Conservation (phyloP, 2,329 filamentous ascomycete genomes). For the Aureobasidium pullulans region DNA sequence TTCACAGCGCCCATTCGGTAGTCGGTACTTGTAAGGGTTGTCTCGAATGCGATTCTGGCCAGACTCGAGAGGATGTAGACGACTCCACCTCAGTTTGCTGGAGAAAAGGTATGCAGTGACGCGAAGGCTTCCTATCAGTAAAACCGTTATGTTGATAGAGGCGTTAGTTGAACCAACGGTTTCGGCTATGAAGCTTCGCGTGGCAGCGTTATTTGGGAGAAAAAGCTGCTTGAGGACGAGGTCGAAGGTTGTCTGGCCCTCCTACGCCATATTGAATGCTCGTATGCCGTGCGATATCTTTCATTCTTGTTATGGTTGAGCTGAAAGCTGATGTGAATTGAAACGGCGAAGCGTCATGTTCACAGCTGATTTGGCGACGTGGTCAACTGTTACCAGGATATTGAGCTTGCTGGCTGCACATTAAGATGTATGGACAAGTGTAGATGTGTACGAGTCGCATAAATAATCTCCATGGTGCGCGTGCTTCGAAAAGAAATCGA, state of each 20-base stretch:
- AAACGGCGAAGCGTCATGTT: neutral
- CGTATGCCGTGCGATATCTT: neutral
- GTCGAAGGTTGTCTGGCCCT: neutral
- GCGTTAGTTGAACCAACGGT: slow-evolving; percentile 6
- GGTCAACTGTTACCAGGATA: neutral
- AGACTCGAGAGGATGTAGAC: neutral
- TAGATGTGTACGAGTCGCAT: neutral
- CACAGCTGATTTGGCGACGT: neutral
- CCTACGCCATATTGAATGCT: neutral
- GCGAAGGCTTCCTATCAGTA: slow-evolving; percentile 11
- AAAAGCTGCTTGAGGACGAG: neutral
- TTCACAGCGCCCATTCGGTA: slow-evolving; percentile 1
- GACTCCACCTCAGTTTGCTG: neutral
- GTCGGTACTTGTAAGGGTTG: neutral
- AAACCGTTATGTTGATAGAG: slow-evolving; percentile 9
- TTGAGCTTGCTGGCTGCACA: neutral
- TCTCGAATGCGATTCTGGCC: slow-evolving; percentile 1
- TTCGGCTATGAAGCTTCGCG: slow-evolving; percentile 7
- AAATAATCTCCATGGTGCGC: neutral
- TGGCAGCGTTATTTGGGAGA: neutral
- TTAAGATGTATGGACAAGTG: neutral
- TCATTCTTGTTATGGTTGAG: neutral
- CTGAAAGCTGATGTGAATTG: neutral
- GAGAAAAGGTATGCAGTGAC: neutral
- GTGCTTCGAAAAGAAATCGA: neutral